Base-by-base conservation (phyloP, 306 rosid genomes). In the Ormosia semicastrata region DNA sequence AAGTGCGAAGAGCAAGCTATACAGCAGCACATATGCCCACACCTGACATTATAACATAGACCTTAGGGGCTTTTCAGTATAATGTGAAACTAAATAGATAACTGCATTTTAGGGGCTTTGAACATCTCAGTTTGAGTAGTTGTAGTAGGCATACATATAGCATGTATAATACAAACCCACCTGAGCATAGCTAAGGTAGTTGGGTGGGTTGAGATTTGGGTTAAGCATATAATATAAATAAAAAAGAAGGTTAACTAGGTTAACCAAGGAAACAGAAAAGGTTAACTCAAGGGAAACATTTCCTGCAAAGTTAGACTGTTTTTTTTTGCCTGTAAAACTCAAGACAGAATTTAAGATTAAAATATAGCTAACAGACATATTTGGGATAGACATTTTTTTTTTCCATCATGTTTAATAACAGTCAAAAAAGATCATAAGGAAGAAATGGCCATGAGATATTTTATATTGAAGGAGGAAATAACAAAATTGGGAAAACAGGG, bases 21-120 rank as follows among this genome's bases (percentile, higher is more conserved):
- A 69, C 99, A 95, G 86, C 98, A 95, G 86, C 99, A 95, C 98
- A 95, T 95, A 86, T 95, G 99, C 71, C 99, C 99, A 66, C 99
- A 95, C 90, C 99, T 95, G 88, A 78, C 18, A 89, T 80, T 59
- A 72, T 75, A 72, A 77, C 34, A 50, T 36, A 71, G 75, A 83
- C 47, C 9, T 74, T 50, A 80, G 75, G 83, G 34, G 15, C 13
- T 49, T 69, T 7, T 71, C 43, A 41, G 34, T 46, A 13, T 46
- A 29, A 66, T 36, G 30, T 54, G 11, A 67, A 81, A 66, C 46
- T 17, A 30, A n/a, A 44, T 47, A 37, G 53, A 15, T 15, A 54
- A 30, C 50, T 80, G 56, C 18, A 56, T 32, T 36, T 32, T 41
- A 66, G 40, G 72, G 33, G 32, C 44, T 15, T 71, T 40, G 64